Conservation (phyloP, 225 moss, liverwort and hornwort species). For the Ulota crispa region DNA sequence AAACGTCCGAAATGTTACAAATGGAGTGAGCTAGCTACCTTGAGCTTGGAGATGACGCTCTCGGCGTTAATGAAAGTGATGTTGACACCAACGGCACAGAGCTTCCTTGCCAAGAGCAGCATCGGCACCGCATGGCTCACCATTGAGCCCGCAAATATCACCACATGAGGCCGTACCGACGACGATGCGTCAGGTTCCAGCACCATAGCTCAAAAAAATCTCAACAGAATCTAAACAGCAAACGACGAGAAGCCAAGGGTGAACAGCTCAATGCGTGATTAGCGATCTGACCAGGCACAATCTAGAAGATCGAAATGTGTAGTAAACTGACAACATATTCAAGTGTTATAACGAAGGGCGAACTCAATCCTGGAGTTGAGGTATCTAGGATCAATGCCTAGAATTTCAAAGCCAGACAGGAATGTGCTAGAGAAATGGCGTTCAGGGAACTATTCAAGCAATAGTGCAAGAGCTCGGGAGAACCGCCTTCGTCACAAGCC, state of each 20-base stretch:
- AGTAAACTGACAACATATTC: too few relatives aligned
- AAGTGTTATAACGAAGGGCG: too few relatives aligned
- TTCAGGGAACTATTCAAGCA: too few relatives aligned
- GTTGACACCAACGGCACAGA: constrained; percentile 20
- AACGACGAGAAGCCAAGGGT: neutral
- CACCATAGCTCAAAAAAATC: neutral
- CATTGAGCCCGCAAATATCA: constrained; percentile 25
- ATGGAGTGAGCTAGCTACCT: neutral
- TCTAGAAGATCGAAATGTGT: neutral
- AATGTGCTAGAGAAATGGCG: too few relatives aligned
- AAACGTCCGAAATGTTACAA: too few relatives aligned
- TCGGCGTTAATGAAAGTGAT: constrained; percentile 20
- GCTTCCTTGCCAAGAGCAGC: constrained; percentile 24
- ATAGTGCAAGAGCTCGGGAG: too few relatives aligned
- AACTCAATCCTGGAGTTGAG: too few relatives aligned
- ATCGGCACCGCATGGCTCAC: constrained; percentile 18
- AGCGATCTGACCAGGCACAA: neutral
- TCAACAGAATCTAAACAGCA: too few relatives aligned
- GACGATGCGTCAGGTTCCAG: neutral
- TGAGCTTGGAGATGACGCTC: constrained; percentile 19
- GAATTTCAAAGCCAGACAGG: too few relatives aligned
- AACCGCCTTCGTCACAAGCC: too few relatives aligned
- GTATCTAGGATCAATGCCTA: too few relatives aligned
- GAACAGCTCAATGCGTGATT: neutral
- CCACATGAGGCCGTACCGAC: constrained; percentile 26